These are phyloP conservation scores for Podospora pseudoanserina DNA, from an alignment of 495 filamentous ascomycete genomes.

Conservation along the genomic window DNA sequence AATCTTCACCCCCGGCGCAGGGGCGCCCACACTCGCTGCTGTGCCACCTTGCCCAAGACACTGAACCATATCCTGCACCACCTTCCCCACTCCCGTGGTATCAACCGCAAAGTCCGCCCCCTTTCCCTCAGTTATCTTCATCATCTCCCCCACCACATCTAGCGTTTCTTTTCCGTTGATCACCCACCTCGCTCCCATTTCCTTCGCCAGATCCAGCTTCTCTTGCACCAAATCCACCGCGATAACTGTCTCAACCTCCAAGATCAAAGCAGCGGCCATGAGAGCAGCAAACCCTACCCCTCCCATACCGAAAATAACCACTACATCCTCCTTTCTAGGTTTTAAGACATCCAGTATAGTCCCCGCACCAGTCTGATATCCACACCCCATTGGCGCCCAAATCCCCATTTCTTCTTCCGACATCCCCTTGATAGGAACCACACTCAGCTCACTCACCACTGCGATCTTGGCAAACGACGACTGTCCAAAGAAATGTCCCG, in stretches of 20 bases:
- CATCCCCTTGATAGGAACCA: constrained; percentile 31
- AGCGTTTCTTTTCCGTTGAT: constrained; percentile 27
- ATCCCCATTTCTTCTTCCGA: constrained; percentile 29
- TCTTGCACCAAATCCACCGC: constrained; percentile 43
- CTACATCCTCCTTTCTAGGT: constrained; percentile 19
- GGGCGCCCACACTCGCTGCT: constrained; percentile 14
- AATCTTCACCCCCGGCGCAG: constrained; percentile 6
- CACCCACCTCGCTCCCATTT: constrained; percentile 43
- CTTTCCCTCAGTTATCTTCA: background rate
- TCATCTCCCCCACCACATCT: constrained; percentile 14
- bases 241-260: constrained; percentile 31
- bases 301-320: constrained; percentile 43
- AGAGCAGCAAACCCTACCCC: constrained; percentile 45
- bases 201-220: constrained; percentile 39
- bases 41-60: constrained; percentile 15
- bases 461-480: constrained; percentile 36
- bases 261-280: constrained; percentile 20
- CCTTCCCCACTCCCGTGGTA: constrained; percentile 12
- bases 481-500: constrained; percentile 46
- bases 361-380: constrained; percentile 41
- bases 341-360: constrained; percentile 40
- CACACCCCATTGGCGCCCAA: constrained; percentile 43
- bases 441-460: constrained; percentile 30
- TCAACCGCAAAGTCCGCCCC: constrained; percentile 20
- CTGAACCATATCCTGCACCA: constrained; percentile 19